phyloP scores from a whole-genome alignment of 192 early-diverging fungal species.

The Geosiphon pyriformis region DNA sequence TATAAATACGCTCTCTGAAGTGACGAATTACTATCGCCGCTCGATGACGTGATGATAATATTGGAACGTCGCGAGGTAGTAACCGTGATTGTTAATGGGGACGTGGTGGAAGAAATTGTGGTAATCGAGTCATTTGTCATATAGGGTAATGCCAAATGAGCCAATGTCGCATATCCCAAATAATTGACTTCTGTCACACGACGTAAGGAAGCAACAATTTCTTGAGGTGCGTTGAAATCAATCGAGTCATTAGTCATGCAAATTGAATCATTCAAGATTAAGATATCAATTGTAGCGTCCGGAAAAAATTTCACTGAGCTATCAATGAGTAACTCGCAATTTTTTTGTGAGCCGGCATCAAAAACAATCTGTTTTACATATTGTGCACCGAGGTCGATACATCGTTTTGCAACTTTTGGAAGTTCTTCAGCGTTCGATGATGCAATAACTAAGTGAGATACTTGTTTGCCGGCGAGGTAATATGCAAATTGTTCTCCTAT shows the following conservation, averaged over 20 bases:
- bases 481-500: background rate
- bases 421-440: background rate
- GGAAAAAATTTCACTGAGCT: background rate
- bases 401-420: background rate
- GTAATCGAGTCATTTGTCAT: background rate
- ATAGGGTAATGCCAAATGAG: background rate
- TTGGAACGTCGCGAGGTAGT: background rate
- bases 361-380: background rate
- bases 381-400: background rate
- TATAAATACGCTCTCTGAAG: background rate
- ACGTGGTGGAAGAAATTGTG: background rate
- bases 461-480: background rate
- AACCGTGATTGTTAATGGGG: background rate
- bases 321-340: background rate
- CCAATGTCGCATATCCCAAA: background rate
- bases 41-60: background rate
- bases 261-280: background rate
- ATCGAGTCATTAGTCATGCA: background rate
- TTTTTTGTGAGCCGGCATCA: background rate
- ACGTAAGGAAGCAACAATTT: background rate
- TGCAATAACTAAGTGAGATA: background rate
- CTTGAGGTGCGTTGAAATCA: background rate
- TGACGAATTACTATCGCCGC: background rate
- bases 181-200: background rate
- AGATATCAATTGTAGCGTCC: background rate